phyloP scores from a whole-genome alignment of 2,329 filamentous ascomycete genomes.

The Fusarium avenaceum region DNA sequence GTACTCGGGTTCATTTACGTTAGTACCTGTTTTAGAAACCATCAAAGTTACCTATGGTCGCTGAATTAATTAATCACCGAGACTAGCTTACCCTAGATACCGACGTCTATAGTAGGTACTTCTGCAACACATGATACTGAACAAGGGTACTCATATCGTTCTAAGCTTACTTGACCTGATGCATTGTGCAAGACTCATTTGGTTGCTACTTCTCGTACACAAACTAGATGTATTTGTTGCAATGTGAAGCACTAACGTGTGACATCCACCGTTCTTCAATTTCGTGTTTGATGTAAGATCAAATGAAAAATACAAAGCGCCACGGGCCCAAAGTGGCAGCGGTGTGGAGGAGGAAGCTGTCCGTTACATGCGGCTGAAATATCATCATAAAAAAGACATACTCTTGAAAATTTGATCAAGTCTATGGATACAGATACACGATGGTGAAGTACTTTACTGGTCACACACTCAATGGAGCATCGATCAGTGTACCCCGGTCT shows the following conservation, averaged over 20 bases:
- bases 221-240: too few species aligned
- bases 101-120: too few species aligned
- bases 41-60: neutral
- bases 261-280: too few species aligned
- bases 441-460: neutral
- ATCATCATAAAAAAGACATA: neutral
- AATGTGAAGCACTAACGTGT: too few species aligned
- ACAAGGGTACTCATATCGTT: too few species aligned
- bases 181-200: too few species aligned
- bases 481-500: constrained; percentile 28
- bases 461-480: constrained; percentile 12
- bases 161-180: too few species aligned
- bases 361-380: neutral
- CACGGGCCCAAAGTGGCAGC: neutral
- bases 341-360: neutral
- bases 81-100: constrained; percentile 7
- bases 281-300: too few species aligned
- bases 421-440: neutral
- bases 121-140: neutral
- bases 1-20: neutral
- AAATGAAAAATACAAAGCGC: too few species aligned
- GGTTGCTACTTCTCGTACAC: too few species aligned
- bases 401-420: neutral
- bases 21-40: neutral
- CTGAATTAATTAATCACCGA: constrained; percentile 25